These are phyloP conservation scores for Boletus insuetus DNA, from an alignment of 768 basidiomycete genomes.

Conservation along the genomic window DNA sequence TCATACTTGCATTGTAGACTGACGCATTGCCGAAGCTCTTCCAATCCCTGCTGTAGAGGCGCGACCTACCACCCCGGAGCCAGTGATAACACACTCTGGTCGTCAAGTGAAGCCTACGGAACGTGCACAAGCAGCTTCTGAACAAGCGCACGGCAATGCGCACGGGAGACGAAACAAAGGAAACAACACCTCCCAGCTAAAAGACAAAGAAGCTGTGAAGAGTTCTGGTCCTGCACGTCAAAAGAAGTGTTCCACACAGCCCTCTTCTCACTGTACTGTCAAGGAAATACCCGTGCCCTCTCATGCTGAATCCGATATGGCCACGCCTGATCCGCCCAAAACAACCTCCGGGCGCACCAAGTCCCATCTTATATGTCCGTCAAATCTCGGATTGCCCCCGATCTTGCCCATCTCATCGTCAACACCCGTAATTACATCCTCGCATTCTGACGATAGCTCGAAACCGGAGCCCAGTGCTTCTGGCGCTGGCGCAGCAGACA, in stretches of 20 bases:
- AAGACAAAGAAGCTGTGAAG: background rate
- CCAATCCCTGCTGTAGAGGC: constrained; percentile 4
- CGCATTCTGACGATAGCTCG: background rate
- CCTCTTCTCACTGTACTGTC: background rate
- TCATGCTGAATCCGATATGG: background rate
- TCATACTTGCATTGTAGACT: background rate
- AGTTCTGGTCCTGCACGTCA: background rate
- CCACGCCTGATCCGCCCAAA: background rate
- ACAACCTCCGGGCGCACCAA: background rate
- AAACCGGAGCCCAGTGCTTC: background rate
- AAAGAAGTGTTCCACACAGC: background rate
- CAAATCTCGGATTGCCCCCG: constrained; percentile 12
- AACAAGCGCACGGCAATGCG: background rate
- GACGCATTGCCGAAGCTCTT: constrained; percentile 10
- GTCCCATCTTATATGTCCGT: constrained; percentile 8
- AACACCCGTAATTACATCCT: background rate
- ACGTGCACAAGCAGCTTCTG: constrained; percentile 15
- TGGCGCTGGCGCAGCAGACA: background rate
- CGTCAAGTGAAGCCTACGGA: constrained; percentile 21
- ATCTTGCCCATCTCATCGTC: background rate
- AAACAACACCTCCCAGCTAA: background rate
- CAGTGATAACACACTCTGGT: constrained; percentile 22
- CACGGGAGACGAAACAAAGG: constrained; percentile 1
- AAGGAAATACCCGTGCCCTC: background rate
- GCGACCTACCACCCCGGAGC: constrained; percentile 1